Percentiles rank a stretch among this genome's conserved stretches.
These are phyloP conservation scores for Sporothrix brasiliensis DNA, from an alignment of 2,329 filamentous ascomycete genomes.

Conservation along the genomic window DNA sequence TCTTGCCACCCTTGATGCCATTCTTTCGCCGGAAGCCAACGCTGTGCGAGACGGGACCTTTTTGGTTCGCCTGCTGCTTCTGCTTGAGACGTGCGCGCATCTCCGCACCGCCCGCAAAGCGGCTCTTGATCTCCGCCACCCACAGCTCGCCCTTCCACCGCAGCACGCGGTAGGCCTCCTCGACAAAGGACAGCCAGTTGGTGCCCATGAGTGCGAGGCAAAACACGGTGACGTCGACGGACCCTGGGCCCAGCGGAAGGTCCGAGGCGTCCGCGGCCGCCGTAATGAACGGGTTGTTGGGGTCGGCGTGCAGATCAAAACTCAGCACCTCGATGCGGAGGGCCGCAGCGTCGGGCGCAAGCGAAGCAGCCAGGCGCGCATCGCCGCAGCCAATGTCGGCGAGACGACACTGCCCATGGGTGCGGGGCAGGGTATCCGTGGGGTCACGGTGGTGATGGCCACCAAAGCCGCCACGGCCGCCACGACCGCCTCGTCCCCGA, in stretches of 20 bases:
- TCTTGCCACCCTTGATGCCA: slow-evolving; percentile 49
- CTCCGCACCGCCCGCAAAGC: slow-evolving; percentile 63
- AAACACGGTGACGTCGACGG: slow-evolving; percentile 86
- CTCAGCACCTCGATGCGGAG: slow-evolving; percentile 76
- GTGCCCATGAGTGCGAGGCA: slow-evolving; percentile 98
- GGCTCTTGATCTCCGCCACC: slow-evolving; percentile 95
- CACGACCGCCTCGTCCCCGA: slow-evolving; percentile 35
- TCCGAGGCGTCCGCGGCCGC: slow-evolving; percentile 87
- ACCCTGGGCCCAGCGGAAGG: slow-evolving; percentile 73
- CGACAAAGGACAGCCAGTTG: slow-evolving; percentile 95
- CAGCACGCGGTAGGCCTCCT: slow-evolving; percentile 90
- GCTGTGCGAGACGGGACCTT: slow-evolving; percentile 63
- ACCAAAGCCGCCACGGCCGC: slow-evolving; percentile 38
- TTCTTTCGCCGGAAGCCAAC: slow-evolving; percentile 62
- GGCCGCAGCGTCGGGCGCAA: slow-evolving; percentile 65
- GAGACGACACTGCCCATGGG: slow-evolving; percentile 72
- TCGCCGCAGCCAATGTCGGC: slow-evolving; percentile 95
- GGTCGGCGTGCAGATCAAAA: slow-evolving; percentile 72
- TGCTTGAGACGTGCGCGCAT: slow-evolving; percentile 36
- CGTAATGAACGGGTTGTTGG: slow-evolving; percentile 70
- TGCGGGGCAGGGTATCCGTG: slow-evolving; percentile 66
- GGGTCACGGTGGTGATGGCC: slow-evolving; percentile 33
- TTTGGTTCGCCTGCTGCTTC: slow-evolving; percentile 44
- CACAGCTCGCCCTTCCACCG: slow-evolving; percentile 95
- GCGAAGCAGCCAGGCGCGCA: slow-evolving; percentile 72